Evolutionary conservation across 495 filamentous ascomycete genomes (phyloP).

Genomic region (Xylaria sp.): DNA sequence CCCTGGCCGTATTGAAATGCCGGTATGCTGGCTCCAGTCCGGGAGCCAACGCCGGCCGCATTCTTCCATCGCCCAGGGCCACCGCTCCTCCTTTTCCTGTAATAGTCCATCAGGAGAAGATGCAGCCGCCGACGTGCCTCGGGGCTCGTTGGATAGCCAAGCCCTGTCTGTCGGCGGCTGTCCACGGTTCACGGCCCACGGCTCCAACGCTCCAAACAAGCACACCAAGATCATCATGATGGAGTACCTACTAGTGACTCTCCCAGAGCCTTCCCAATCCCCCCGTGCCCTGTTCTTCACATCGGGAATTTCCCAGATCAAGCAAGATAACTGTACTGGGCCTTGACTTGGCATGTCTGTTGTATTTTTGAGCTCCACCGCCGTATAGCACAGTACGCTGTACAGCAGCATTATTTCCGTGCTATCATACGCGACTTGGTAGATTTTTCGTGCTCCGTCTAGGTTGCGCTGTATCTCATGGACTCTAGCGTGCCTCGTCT

Average conservation of each 20-base stretch:
- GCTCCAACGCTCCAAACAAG: neutral
- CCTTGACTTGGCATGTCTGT: constrained; percentile 13
- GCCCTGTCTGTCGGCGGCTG: constrained; percentile 23
- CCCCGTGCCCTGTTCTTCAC: neutral
- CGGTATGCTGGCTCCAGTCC: constrained; percentile 28
- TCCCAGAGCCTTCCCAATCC: constrained; percentile 2
- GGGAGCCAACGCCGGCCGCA: constrained; percentile 24
- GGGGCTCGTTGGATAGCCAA: constrained; percentile 22
- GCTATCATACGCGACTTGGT: constrained; percentile 23
- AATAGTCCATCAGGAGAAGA: constrained; percentile 16
- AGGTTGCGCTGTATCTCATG: neutral
- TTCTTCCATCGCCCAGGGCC: constrained; percentile 17
- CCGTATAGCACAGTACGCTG: constrained; percentile 10
- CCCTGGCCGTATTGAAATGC: constrained; percentile 26
- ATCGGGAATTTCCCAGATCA: neutral
- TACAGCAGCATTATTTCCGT: neutral
- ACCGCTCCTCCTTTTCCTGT: constrained; percentile 11
- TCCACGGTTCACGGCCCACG: constrained; percentile 1
- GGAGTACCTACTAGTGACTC: constrained; percentile 17
- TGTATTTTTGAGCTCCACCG: constrained; percentile 15
- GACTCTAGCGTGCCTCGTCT: constrained; percentile 16
- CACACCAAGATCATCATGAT: constrained; percentile 3
- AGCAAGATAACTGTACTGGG: constrained; percentile 15
- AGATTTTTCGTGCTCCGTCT: constrained; percentile 22
- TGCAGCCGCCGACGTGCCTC: constrained; percentile 26